These are phyloP conservation scores for Penicillium frequentans DNA, from an alignment of 2,329 filamentous ascomycete genomes.

Conservation along the genomic window DNA sequence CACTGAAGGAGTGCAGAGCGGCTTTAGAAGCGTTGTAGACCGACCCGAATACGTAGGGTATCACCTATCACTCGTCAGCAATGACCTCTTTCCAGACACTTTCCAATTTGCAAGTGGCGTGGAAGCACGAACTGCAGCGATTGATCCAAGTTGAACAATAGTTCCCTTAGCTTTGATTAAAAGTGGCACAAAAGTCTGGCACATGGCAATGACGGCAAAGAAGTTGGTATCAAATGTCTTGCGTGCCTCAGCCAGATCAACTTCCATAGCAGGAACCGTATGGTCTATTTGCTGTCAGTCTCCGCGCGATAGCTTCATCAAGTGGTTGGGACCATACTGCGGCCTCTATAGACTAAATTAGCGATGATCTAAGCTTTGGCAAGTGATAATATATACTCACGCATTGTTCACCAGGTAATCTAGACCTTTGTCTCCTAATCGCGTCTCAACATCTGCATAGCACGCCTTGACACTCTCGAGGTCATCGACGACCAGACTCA, in stretches of 20 bases:
- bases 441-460: constrained; percentile 46
- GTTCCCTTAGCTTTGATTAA: constrained; percentile 48
- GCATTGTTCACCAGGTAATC: constrained; percentile 62
- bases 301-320: not conserved
- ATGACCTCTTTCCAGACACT: not conserved
- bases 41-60: constrained; percentile 47
- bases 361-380: not conserved
- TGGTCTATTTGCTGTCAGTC: constrained; percentile 45
- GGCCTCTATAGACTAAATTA: constrained; percentile 22
- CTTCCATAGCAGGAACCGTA: constrained; percentile 58
- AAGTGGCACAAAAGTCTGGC: constrained; percentile 57
- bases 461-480: constrained; percentile 51
- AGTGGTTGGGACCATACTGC: constrained; percentile 26
- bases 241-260: constrained; percentile 50
- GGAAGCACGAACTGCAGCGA: constrained; percentile 36
- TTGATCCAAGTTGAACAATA: constrained; percentile 48
- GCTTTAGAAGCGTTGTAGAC: constrained; percentile 62
- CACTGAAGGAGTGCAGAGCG: constrained; percentile 58
- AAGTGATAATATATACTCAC: constrained; percentile 22
- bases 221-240: constrained; percentile 56
- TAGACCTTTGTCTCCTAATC: constrained; percentile 50
- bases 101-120: not conserved
- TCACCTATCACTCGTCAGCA: constrained; percentile 27
- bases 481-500: constrained; percentile 55
- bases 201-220: constrained; percentile 59